Conservation (phyloP, 1,284 basidiomycete species). For the Sanguinoderma infundibulare region DNA sequence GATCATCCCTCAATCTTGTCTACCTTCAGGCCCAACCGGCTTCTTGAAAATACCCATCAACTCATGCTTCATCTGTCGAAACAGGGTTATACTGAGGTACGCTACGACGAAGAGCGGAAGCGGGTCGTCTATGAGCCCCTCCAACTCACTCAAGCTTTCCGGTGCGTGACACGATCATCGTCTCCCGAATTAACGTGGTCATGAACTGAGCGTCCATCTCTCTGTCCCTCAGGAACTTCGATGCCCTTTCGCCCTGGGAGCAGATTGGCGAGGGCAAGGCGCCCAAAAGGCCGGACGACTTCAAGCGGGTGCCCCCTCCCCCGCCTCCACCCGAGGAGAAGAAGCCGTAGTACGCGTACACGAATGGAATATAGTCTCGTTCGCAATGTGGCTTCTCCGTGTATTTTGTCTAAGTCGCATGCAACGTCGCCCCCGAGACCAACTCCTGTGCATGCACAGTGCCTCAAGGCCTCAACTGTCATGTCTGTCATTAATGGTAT, state of each 20-base stretch:
- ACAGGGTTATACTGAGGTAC: conserved; percentile 94
- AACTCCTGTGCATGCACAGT: not conserved
- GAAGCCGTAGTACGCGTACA: conserved; percentile 45
- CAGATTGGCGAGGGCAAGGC: conserved; percentile 89
- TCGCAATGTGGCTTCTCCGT: not conserved
- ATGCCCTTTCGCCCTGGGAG: conserved; percentile 95
- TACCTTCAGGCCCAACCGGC: not conserved
- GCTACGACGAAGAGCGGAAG: conserved; percentile 99
- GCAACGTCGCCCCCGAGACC: not conserved
- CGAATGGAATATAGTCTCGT: conserved; percentile 3
- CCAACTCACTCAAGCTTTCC: conserved; percentile 97
- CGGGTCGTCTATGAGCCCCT: conserved; percentile 98
- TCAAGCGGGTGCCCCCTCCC: conserved; percentile 73
- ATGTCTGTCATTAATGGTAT: not conserved
- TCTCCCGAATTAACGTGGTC: not conserved
- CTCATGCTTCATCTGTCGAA: conserved; percentile 11
- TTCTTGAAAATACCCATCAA: not conserved
- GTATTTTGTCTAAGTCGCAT: not conserved
- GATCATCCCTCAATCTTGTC: conserved; percentile 12
- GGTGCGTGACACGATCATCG: conserved; percentile 51
- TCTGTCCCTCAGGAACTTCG: conserved; percentile 78
- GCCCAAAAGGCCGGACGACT: conserved; percentile 68
- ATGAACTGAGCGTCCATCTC: conserved; percentile 6
- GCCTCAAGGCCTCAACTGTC: too few species aligned
- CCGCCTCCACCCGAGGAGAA: conserved; percentile 70